Conservation (phyloP, 2,329 filamentous ascomycete species). For the Pseudogymnoascus sp. region DNA sequence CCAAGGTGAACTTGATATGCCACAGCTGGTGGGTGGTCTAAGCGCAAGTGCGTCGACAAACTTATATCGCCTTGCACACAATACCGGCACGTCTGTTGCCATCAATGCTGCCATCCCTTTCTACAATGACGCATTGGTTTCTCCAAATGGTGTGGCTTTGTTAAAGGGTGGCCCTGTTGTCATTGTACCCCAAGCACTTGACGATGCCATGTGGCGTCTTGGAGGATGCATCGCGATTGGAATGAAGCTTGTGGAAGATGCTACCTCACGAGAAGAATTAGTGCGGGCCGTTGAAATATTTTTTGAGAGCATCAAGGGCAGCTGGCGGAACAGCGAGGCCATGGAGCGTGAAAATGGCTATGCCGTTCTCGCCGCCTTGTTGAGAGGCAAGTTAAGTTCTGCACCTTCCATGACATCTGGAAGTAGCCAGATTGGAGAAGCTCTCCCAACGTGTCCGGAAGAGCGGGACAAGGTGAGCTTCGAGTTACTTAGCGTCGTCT, state of each 20-base stretch:
- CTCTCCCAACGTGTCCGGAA: conserved; percentile 36
- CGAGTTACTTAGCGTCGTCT: conserved; percentile 65
- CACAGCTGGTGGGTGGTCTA: conserved; percentile 66
- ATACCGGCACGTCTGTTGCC: conserved; percentile 68
- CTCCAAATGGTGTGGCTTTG: conserved; percentile 71
- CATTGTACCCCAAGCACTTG: conserved; percentile 71
- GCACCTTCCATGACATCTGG: conserved; percentile 33
- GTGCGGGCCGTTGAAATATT: conserved; percentile 73
- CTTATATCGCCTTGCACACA: conserved; percentile 60
- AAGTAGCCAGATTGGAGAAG: conserved; percentile 26
- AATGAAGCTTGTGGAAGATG: conserved; percentile 74
- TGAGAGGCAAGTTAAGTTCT: conserved; percentile 65
- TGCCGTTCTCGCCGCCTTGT: conserved; percentile 71
- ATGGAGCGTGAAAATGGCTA: conserved; percentile 97
- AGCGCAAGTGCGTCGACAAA: conserved; percentile 63
- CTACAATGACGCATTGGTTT: conserved; percentile 80
- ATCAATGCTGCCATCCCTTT: conserved; percentile 83
- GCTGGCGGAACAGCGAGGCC: conserved; percentile 95
- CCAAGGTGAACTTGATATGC: conserved; percentile 61
- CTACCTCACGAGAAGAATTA: conserved; percentile 61
- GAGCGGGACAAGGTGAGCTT: conserved; percentile 49
- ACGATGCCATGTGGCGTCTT: conserved; percentile 86
- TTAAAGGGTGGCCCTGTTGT: conserved; percentile 79
- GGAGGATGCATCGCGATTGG: conserved; percentile 85
- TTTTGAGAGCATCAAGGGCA: conserved; percentile 77